Base-by-base conservation (phyloP, 805 yeast genomes). In the Zygotorulaspora danielsina region DNA sequence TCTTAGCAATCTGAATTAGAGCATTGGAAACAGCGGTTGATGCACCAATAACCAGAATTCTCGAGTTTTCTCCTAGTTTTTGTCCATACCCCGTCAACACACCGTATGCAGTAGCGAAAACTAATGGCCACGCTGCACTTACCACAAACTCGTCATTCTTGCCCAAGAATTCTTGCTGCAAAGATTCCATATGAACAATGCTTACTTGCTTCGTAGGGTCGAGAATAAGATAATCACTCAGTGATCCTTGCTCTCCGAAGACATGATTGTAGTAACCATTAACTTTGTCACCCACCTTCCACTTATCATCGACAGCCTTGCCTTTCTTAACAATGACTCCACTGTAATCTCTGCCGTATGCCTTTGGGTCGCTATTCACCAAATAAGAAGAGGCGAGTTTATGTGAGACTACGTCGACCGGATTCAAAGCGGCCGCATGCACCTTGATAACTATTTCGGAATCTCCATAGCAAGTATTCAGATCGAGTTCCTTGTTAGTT, bases 1-100 rank as follows among this genome's bases (percentile, higher is more conserved):
- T 57, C 56, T 74, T 79, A 7, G 81, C 76, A 28, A 83, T 57
- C 57, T 79, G 84, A 24, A 76, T 64, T 3, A 72, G 67, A 43
- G 67, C 70, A 19, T 70, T 55, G 16, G 89, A 88, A 11, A 82
- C 88, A 10, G 80, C 63, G 1, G 94, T 78, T 6, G 84, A 79
- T 18, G 83, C 90, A 26, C 95, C 95, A 33, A 83, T 64, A 15
- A 85, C 70, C 34, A 84, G 66, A 3, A 82, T 74, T 42, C 69
- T 72, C 4, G 76, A 65, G 11, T 65, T 61, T 8, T 66, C 65
- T 26, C 64, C 66, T 15, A 74, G 61, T 22, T 61, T 57, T 41
- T 68, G 66, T 3, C 56, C 55, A 19, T 51, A 48, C 5, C 52
- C 42, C 6, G 56, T 54, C 20, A 72, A 56, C 35, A 69, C 61